Conservation (phyloP, 2,329 filamentous ascomycete species). For the Cladosporium sp. region DNA sequence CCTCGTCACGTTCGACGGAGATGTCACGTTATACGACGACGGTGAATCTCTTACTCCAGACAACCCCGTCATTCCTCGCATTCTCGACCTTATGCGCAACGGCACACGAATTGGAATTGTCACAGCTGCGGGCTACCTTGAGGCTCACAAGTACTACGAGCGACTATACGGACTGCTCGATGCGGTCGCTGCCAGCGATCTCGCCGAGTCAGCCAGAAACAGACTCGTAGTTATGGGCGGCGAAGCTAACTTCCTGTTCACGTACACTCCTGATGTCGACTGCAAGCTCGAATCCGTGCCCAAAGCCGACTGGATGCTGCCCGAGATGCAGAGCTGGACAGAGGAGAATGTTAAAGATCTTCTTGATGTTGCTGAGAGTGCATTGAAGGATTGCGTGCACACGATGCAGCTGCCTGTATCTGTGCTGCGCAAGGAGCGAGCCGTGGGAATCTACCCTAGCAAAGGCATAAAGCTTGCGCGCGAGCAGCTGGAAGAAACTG, state of each 20-base stretch:
- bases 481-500: conserved; percentile 91
- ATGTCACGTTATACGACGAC: conserved; percentile 86
- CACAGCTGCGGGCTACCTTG: conserved; percentile 91
- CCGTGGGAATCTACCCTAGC: conserved; percentile 47
- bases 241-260: conserved; percentile 93
- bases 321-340: conserved; percentile 73
- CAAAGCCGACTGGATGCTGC: conserved; percentile 65
- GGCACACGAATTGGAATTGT: conserved; percentile 90
- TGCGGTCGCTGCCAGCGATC: conserved; percentile 61
- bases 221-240: conserved; percentile 90
- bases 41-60: conserved; percentile 71
- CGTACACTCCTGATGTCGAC: conserved; percentile 62
- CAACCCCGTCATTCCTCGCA: conserved; percentile 70
- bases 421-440: conserved; percentile 80
- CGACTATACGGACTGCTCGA: conserved; percentile 84
- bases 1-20: conserved; percentile 93
- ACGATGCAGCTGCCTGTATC: conserved; percentile 75
- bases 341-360: conserved; percentile 72
- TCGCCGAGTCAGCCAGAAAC: conserved; percentile 65
- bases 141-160: conserved; percentile 78
- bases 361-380: conserved; percentile 84
- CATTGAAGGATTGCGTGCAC: conserved; percentile 74
- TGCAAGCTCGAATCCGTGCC: conserved; percentile 65
- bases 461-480: conserved; percentile 55
- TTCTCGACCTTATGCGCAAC: conserved; percentile 67